These are phyloP conservation scores for Tanacetum coccineum DNA, from an alignment of 129 eudicot species.

Conservation along the genomic window DNA sequence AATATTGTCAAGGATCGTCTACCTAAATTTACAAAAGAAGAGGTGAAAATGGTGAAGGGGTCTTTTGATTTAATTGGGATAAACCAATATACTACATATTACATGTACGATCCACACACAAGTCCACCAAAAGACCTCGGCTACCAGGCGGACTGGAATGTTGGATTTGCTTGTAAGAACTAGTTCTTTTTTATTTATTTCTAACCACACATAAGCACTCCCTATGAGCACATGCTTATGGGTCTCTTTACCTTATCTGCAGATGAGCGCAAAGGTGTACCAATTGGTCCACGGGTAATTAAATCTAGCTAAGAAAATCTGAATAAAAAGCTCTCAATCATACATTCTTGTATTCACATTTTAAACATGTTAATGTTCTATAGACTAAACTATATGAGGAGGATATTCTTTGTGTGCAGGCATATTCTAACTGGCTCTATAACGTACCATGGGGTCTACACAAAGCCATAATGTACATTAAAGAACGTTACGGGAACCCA, in stretches of 20 bases:
- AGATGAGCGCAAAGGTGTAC: slow-evolving; percentile 75
- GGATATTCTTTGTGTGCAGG: slow-evolving; percentile 44
- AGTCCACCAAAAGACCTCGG: slow-evolving; percentile 45
- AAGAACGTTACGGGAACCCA: slow-evolving; percentile 77
- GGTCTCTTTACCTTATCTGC: slow-evolving; percentile 9
- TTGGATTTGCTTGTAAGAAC: slow-evolving; percentile 76
- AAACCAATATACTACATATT: slow-evolving; percentile 87
- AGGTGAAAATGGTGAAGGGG: slow-evolving; percentile 79
- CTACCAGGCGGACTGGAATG: slow-evolving; percentile 86
- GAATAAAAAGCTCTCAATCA: background rate
- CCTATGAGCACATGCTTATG: background rate
- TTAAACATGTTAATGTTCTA: background rate
- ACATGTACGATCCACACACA: slow-evolving; percentile 53
- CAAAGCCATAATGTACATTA: slow-evolving; percentile 72
- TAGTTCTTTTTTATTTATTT: background rate
- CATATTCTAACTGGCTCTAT: slow-evolving; percentile 88
- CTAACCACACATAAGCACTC: background rate
- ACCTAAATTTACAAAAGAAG: slow-evolving; percentile 70
- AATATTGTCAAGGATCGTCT: slow-evolving; percentile 69
- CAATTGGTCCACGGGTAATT: slow-evolving; percentile 80
- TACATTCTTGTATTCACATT: background rate
- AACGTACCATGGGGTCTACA: slow-evolving; percentile 88
- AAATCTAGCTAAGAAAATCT: background rate
- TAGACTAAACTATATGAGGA: too few species aligned
- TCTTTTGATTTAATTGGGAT: slow-evolving; percentile 80